These are phyloP conservation scores for Orbilia quercus DNA, from an alignment of 2,329 filamentous ascomycete species.

Conservation along the genomic window DNA sequence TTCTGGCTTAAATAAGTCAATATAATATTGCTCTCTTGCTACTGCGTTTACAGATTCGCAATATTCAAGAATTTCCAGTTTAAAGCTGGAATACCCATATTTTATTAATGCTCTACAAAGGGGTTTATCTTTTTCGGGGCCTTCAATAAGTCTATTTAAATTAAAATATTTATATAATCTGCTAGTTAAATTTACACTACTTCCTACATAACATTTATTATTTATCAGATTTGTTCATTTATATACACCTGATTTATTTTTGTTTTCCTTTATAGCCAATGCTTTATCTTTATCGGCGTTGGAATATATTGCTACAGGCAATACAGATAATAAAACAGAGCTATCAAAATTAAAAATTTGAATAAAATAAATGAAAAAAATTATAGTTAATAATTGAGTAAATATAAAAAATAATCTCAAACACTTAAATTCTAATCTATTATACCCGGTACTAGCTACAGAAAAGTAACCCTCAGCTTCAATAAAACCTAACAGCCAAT, in stretches of 20 bases:
- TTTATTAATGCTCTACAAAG: too few relatives aligned
- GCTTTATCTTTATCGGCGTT: constrained; percentile 10
- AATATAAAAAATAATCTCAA: too few relatives aligned
- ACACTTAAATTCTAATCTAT: too few relatives aligned
- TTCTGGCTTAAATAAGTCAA: constrained; percentile 16
- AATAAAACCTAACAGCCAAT: too few relatives aligned
- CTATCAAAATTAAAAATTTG: too few relatives aligned
- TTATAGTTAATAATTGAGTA: too few relatives aligned
- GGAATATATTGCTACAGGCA: constrained; percentile 9
- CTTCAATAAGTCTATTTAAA: neutral
- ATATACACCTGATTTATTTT: constrained; percentile 9
- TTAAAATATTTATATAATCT: constrained; percentile 3
- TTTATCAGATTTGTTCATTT: constrained; percentile 14
- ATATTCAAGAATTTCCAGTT: constrained; percentile 4
- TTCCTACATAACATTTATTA: constrained; percentile 17
- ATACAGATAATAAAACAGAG: constrained; percentile 10
- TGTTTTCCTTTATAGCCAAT: constrained; percentile 2
- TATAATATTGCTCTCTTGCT: constrained; percentile 11
- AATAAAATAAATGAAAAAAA: too few relatives aligned
- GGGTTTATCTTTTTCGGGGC: too few relatives aligned
- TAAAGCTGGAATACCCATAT: constrained; percentile 8
- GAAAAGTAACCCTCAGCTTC: too few relatives aligned
- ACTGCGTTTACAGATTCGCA: neutral
- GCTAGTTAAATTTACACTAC: constrained; percentile 9
- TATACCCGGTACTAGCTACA: too few relatives aligned